Evolutionary conservation across 306 rosid genomes (phyloP).

Genomic region (Dryas alaskensis): DNA sequence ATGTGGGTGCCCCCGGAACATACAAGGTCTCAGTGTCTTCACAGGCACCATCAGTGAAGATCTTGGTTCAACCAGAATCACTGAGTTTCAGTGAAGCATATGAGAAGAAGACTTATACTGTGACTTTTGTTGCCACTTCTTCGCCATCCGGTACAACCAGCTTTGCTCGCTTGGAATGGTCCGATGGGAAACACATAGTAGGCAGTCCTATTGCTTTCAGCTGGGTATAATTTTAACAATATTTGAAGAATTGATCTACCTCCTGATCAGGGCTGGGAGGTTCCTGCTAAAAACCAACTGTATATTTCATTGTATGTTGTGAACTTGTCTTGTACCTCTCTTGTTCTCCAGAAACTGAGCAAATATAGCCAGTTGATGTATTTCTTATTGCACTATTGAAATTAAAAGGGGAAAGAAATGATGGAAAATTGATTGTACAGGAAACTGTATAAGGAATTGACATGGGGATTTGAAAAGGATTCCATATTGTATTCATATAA

Average conservation of each 20-base stretch:
- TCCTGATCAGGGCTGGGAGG: slow-evolving; percentile 15
- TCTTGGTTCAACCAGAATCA: slow-evolving; percentile 59
- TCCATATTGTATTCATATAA: slow-evolving; percentile 14
- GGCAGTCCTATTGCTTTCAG: slow-evolving; percentile 75
- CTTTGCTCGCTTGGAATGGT: slow-evolving; percentile 77
- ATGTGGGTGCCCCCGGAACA: slow-evolving; percentile 60
- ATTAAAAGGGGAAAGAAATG: slow-evolving; percentile 1
- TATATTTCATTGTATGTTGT: slow-evolving; percentile 10
- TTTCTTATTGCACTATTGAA: not conserved
- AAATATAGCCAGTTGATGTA: slow-evolving; percentile 23
- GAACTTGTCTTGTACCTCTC: slow-evolving; percentile 4
- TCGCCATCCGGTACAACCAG: slow-evolving; percentile 56
- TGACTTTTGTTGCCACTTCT: slow-evolving; percentile 52
- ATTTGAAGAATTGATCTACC: slow-evolving; percentile 18
- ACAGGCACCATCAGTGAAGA: slow-evolving; percentile 50
- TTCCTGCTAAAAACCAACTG: slow-evolving; percentile 15
- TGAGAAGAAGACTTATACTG: slow-evolving; percentile 69
- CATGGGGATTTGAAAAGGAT: not conserved
- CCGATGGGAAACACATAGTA: slow-evolving; percentile 76
- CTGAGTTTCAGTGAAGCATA: slow-evolving; percentile 43
- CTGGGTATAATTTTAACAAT: slow-evolving; percentile 51
- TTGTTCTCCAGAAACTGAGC: slow-evolving; percentile 23
- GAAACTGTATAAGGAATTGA: slow-evolving; percentile 15
- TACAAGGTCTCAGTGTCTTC: slow-evolving; percentile 55
- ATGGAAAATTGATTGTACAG: slow-evolving; percentile 33